Conservation (phyloP, 2,329 filamentous ascomycete species). For the Teratosphaeria pseudoeucalypti region DNA sequence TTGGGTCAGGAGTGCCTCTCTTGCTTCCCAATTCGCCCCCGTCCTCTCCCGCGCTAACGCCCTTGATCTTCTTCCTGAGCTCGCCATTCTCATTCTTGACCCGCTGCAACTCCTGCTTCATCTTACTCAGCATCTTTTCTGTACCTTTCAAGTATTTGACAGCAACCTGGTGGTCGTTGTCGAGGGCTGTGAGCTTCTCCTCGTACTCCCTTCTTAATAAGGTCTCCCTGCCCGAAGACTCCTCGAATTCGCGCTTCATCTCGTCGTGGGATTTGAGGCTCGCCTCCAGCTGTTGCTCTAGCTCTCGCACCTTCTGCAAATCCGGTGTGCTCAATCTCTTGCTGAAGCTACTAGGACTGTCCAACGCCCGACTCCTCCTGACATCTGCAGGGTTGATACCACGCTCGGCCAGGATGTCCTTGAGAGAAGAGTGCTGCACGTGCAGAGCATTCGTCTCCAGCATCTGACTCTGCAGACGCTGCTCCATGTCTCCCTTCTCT, state of each 20-base stretch:
- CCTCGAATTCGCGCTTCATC: slow-evolving; percentile 64
- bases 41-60: slow-evolving; percentile 14
- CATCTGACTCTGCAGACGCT: slow-evolving; percentile 74
- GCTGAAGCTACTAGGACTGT: slow-evolving; percentile 55
- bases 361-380: slow-evolving; percentile 59
- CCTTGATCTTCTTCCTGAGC: slow-evolving; percentile 67
- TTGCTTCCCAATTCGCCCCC: slow-evolving; percentile 11
- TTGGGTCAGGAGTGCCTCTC: slow-evolving; percentile 26
- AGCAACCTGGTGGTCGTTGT: slow-evolving; percentile 95
- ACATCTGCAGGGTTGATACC: slow-evolving; percentile 69
- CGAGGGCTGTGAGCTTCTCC: slow-evolving; percentile 84
- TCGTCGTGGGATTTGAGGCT: slow-evolving; percentile 77
- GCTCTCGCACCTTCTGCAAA: slow-evolving; percentile 63
- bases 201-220: slow-evolving; percentile 84
- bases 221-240: slow-evolving; percentile 67
- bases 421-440: slow-evolving; percentile 85
- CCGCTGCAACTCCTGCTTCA: slow-evolving; percentile 91
- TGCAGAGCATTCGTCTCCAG: slow-evolving; percentile 88
- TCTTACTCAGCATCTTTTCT: slow-evolving; percentile 97
- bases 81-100: slow-evolving; percentile 80
- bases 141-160: slow-evolving; percentile 98
- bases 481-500: slow-evolving; percentile 70
- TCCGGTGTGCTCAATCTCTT: slow-evolving; percentile 64
- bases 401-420: slow-evolving; percentile 82
- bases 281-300: slow-evolving; percentile 77